Evolutionary conservation across 116 monocot species (phyloP), one percentile per base, ranked within the genome.

Genomic region (Papilionanthe hybrid): DNA sequence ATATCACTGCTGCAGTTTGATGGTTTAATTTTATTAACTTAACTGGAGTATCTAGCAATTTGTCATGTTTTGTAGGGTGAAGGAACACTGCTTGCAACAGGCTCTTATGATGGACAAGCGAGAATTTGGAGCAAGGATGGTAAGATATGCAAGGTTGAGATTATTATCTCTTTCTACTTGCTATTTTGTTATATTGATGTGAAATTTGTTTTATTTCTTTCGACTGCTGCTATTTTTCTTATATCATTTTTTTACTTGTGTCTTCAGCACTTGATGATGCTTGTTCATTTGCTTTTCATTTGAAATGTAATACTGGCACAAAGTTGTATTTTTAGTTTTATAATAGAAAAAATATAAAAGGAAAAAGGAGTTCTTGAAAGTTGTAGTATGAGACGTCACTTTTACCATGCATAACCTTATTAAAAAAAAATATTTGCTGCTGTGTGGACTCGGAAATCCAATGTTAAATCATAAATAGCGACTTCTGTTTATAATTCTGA

Each of bases 101-200:
- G 99, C 65, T 99, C 99, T 37, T 99, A 95, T 89, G 99, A 99
- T 91, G 99, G 99, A 18, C 91, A 99, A 76, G 99, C 99, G 63
- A 93, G 99, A 87, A 88, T 99, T 55, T 99, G 99, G 99, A 88
- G 83, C 55, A 93, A 82, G 82, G 92, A 95, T 77, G 99, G 99
- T 95, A 75, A 81, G 87, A 44, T 73, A 4, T 44, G 20, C 42
- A 72, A 72, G 7, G n/a, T 43, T 42, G 43, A 42, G 42, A 72
- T 72, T 72, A 5, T 63, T 63, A 25, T 56, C 1, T 56, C 23
- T 4, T 69, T 30, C 30, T 4, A 67, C 29, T 69, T 69, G 28
- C 13, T 30, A 30, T 30, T 69, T 69, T 69, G 37, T 4, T 37
- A 37, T 69, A 11, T 11, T 69, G 5, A 69, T 69, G 69, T 32